Conservation (phyloP, 129 eudicot species). For the Lactuca sativa region DNA sequence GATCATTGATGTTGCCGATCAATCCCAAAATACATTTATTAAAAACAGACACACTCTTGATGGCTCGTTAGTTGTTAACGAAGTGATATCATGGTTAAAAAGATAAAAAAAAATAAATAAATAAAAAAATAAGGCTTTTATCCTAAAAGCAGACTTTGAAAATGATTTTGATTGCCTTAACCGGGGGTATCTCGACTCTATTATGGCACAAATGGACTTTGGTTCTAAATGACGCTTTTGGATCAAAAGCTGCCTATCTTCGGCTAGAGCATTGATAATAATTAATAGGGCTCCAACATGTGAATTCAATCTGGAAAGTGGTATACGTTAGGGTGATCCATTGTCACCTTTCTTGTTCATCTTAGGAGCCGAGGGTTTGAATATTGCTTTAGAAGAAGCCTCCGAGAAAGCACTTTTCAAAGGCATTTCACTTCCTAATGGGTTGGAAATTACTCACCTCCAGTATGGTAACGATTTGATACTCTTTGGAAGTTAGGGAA, state of each 20-base stretch:
- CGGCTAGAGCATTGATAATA: not conserved
- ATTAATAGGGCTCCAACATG: not conserved
- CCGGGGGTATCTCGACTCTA: not conserved
- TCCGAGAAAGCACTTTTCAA: not conserved
- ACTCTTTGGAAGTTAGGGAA: no score
- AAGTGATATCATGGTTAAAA: not conserved
- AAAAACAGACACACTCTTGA: no score
- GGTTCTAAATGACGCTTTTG: no score
- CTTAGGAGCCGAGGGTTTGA: not conserved
- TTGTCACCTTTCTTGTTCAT: not conserved
- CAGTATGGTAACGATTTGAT: no score
- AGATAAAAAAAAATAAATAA: not conserved
- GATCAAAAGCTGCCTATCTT: not conserved
- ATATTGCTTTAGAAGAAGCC: not conserved
- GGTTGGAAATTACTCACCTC: no score
- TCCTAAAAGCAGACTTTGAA: not conserved
- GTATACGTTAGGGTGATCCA: not conserved
- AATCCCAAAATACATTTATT: no score
- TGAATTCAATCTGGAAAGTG: not conserved
- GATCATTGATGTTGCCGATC: no score
- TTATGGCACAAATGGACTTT: not conserved
- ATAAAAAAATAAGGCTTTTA: not conserved
- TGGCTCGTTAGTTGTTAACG: no score
- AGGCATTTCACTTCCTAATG: not conserved
- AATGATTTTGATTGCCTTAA: not conserved